Evolutionary conservation across 495 filamentous ascomycete species (phyloP), one percentile per base, ranked within the genome.

Genomic region (Annulohypoxylon maeteangense): DNA sequence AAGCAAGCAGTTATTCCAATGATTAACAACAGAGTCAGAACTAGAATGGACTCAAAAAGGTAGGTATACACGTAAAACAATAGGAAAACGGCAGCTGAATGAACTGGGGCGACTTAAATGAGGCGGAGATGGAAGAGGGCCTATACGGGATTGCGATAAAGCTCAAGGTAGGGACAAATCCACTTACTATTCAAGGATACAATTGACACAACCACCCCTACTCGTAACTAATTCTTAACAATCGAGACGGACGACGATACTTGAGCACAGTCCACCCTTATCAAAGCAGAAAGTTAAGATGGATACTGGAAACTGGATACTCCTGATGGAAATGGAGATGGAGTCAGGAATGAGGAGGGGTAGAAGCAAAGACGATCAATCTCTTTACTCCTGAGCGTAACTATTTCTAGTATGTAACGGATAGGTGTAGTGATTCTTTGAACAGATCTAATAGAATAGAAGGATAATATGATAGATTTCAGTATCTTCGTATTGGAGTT

Each of bases 271-370:
- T 31, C 34, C 38, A 16, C 20, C 32, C 16, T 62, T 50, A 60
- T 65, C 36, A 38, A 34, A n/a, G 38, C 8, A 18, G 32, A 29
- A 61, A 40, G 38, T 38, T 20, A 25, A 47, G 65, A 54, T 54
- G 57, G 56, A 54, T 54, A 34, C 27, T 36, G 23, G n/a, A n/a
- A n/a, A n/a, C n/a, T 54, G 57, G 56, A 54, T 54, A 34, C 27
- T 36, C n/a, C 22, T 8, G 31, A 45, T 36, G 36, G 32, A 44
- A 31, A 34, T 23, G 31, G 29, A 50, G 63, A 3, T n/a, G n/a
- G n/a, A n/a, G n/a, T 40, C 14, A 54, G 38, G 56, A 59, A 62
- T 56, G 51, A 65, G 51, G 62, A 67, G 68, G 63, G 68, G 62
- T 67, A 68, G 48, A 55, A 57, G 8, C 47, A 47, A 55, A 60